Percentiles rank a stretch among this genome's conserved stretches.
Conservation (phyloP, 1,139 yeast genomes). For the Saccharomyces hybrid region DNA sequence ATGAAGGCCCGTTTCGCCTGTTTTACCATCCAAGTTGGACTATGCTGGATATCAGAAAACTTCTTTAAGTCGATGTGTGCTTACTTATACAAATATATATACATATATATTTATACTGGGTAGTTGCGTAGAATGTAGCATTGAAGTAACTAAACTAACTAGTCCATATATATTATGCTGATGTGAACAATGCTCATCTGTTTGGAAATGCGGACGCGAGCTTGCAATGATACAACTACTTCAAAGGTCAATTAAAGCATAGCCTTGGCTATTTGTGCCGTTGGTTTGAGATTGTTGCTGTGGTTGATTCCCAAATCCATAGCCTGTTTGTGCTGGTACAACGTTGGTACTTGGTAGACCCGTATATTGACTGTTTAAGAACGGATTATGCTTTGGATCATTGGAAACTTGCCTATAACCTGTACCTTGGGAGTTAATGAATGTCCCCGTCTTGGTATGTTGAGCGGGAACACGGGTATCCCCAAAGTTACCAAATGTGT, state of each 20-base stretch:
- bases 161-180: background rate
- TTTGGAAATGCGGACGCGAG: background rate
- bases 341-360: slow-evolving; percentile 58
- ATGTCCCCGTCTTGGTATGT: slow-evolving; percentile 73
- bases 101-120: background rate
- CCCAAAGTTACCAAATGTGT: slow-evolving; percentile 94
- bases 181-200: background rate
- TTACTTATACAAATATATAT: background rate
- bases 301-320: slow-evolving; percentile 77
- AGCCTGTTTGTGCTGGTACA: slow-evolving; percentile 75
- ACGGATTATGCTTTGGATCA: slow-evolving; percentile 53
- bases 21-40: background rate
- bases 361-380: slow-evolving; percentile 64
- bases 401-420: slow-evolving; percentile 55
- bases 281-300: slow-evolving; percentile 32
- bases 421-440: slow-evolving; percentile 82
- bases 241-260: slow-evolving; percentile 10
- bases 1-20: background rate
- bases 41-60: background rate
- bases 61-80: background rate
- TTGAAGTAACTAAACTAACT: background rate
- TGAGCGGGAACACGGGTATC: slow-evolving; percentile 87
- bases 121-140: background rate
- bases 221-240: background rate
- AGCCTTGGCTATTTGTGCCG: slow-evolving; percentile 11